phyloP scores from a whole-genome alignment of 805 yeast species.

The Pichia kluyveri region DNA sequence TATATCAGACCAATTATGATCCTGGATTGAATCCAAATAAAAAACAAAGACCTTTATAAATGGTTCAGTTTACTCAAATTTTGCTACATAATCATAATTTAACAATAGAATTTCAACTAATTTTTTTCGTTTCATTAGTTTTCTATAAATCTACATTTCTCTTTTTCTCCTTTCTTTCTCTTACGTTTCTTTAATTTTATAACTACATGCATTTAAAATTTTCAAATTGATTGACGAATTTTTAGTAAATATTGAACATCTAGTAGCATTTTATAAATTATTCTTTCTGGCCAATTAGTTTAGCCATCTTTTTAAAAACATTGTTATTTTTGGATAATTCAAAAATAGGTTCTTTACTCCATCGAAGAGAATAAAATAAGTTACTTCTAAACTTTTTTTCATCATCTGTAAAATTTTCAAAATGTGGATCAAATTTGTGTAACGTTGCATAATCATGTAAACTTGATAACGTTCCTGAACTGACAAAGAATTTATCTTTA shows the following conservation, averaged over 20 bases:
- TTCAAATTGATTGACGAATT: not conserved
- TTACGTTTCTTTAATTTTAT: not conserved
- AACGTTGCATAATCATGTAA: constrained; percentile 16
- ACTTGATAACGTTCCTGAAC: not conserved
- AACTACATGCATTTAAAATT: too few relatives aligned
- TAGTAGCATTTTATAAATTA: too few relatives aligned
- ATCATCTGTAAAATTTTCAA: constrained; percentile 5
- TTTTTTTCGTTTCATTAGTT: not conserved
- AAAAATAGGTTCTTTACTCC: constrained; percentile 5
- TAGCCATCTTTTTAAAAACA: constrained; percentile 14
- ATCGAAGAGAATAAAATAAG: not conserved
- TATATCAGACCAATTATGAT: not conserved
- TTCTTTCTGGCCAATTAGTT: not conserved
- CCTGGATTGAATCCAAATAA: not conserved
- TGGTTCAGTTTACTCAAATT: not conserved
- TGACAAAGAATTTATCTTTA: not conserved
- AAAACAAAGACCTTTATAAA: not conserved
- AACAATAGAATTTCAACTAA: not conserved
- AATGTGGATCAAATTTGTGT: constrained; percentile 15
- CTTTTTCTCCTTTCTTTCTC: too few relatives aligned
- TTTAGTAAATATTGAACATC: too few relatives aligned
- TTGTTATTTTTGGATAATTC: constrained; percentile 8
- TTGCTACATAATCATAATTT: not conserved
- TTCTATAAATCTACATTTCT: not conserved
- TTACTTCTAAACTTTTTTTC: constrained; percentile 7